phyloP scores from a whole-genome alignment of 2,329 filamentous ascomycete genomes.

The Fusarium protoensiforme region DNA sequence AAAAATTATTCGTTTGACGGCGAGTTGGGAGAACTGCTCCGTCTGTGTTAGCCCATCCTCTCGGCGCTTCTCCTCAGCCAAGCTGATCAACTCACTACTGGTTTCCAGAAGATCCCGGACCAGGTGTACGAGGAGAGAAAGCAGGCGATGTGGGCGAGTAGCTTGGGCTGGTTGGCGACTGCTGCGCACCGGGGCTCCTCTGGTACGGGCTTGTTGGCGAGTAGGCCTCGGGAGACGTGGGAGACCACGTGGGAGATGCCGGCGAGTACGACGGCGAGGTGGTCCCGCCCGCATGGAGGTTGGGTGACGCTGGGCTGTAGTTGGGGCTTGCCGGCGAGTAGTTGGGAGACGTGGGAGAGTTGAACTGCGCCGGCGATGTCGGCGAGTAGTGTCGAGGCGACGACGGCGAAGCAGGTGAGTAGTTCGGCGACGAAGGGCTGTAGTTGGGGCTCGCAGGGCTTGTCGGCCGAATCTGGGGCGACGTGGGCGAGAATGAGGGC shows the following conservation, averaged over 20 bases:
- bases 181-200: slow-evolving; percentile 63
- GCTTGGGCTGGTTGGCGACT: slow-evolving; percentile 75
- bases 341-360: slow-evolving; percentile 78
- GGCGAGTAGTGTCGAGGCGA: slow-evolving; percentile 69
- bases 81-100: slow-evolving; percentile 49
- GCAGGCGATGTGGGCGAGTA: slow-evolving; percentile 73
- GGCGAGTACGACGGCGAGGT: slow-evolving; percentile 74
- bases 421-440: slow-evolving; percentile 73
- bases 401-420: slow-evolving; percentile 71
- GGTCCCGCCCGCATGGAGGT: slow-evolving; percentile 55
- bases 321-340: slow-evolving; percentile 78
- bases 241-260: slow-evolving; percentile 81
- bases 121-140: slow-evolving; percentile 59
- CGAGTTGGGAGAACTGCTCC: slow-evolving; percentile 56
- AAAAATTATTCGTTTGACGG: slow-evolving; percentile 54
- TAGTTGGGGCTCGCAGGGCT: slow-evolving; percentile 70
- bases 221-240: slow-evolving; percentile 74
- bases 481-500: slow-evolving; percentile 72
- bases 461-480: slow-evolving; percentile 66
- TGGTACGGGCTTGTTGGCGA: slow-evolving; percentile 74
- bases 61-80: neutral
- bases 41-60: slow-evolving; percentile 44
- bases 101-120: slow-evolving; percentile 56
- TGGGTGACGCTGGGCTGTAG: slow-evolving; percentile 77
- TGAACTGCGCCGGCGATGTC: slow-evolving; percentile 79